These are phyloP conservation scores for Paecilomyces dactylethromorphus DNA, from an alignment of 2,329 filamentous ascomycete genomes.

Conservation along the genomic window DNA sequence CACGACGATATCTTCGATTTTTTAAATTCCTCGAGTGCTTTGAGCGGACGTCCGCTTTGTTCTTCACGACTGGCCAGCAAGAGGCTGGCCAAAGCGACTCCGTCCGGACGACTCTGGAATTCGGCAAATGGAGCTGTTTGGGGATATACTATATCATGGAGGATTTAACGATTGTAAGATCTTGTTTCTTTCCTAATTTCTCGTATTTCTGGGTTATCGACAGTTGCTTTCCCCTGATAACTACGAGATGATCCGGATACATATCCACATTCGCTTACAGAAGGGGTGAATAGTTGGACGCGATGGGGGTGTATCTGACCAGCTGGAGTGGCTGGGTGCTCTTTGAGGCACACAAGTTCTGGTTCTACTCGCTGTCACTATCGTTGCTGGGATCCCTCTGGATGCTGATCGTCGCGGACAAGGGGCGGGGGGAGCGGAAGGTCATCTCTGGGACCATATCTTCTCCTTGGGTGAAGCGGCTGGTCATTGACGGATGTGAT, in stretches of 20 bases:
- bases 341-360: slow-evolving; percentile 60
- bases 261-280: not conserved
- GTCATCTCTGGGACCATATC: too few species aligned
- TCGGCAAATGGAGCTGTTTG: slow-evolving; percentile 53
- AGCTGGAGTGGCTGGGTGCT: slow-evolving; percentile 43
- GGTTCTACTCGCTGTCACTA: slow-evolving; percentile 57
- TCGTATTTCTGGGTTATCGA: slow-evolving; percentile 5
- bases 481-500: slow-evolving; percentile 56
- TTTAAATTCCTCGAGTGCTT: slow-evolving; percentile 63
- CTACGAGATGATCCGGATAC: not conserved
- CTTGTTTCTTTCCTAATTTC: slow-evolving; percentile 5
- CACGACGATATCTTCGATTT: slow-evolving; percentile 59
- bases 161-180: slow-evolving; percentile 54
- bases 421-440: slow-evolving; percentile 17
- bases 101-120: slow-evolving; percentile 43
- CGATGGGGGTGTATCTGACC: slow-evolving; percentile 46
- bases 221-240: slow-evolving; percentile 16
- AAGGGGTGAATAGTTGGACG: slow-evolving; percentile 29
- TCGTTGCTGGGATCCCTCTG: slow-evolving; percentile 35
- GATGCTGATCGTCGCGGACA: slow-evolving; percentile 19
- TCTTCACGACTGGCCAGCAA: slow-evolving; percentile 1
- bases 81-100: slow-evolving; percentile 14
- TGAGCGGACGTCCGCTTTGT: slow-evolving; percentile 42
- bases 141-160: slow-evolving; percentile 65
- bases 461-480: slow-evolving; percentile 36